A percentile compares a stretch with the other conserved stretches of the same genome.
These are phyloP conservation scores for Pythium grandisporangium DNA, from an alignment of 352 stramenopile species.

Conservation along the genomic window DNA sequence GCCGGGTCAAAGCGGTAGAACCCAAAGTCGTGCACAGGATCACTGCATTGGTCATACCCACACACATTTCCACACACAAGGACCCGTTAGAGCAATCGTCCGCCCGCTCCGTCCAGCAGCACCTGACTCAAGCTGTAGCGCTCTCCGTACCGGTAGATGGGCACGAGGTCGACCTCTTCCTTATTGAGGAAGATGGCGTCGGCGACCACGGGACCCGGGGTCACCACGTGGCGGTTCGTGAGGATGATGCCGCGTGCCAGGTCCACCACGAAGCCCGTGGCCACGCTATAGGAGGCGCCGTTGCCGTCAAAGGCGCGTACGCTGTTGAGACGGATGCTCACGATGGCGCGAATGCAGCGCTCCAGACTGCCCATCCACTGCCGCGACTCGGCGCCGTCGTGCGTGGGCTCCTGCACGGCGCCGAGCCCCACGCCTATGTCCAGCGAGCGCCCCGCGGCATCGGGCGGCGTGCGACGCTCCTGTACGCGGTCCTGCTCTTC, in stretches of 20 bases:
- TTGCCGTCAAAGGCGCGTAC: slow-evolving; percentile 87
- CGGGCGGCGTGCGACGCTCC: slow-evolving; percentile 6
- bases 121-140: not conserved
- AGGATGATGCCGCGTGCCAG: slow-evolving; percentile 81
- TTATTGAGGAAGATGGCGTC: slow-evolving; percentile 93
- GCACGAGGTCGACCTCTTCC: slow-evolving; percentile 86
- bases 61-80: not conserved
- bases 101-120: too few species aligned
- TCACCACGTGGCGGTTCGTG: slow-evolving; percentile 91
- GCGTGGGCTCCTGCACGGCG: slow-evolving; percentile 2
- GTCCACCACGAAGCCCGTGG: slow-evolving; percentile 90
- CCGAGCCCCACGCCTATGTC: slow-evolving; percentile 27
- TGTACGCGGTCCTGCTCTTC: not conserved
- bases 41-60: slow-evolving; percentile 17
- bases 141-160: slow-evolving; percentile 67
- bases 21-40: slow-evolving; percentile 91
- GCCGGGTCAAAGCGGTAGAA: slow-evolving; percentile 86
- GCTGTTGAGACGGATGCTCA: slow-evolving; percentile 81
- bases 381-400: slow-evolving; percentile 38
- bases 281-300: slow-evolving; percentile 76
- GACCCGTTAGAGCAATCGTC: not conserved
- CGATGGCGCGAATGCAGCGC: slow-evolving; percentile 66
- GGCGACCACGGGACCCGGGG: slow-evolving; percentile 74
- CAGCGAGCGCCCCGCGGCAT: slow-evolving; percentile 23
- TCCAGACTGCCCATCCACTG: slow-evolving; percentile 68